Evolutionary conservation across 805 yeast genomes (phyloP), one percentile per base, ranked within the genome.

Genomic region (Suhomyces canberraensis): DNA sequence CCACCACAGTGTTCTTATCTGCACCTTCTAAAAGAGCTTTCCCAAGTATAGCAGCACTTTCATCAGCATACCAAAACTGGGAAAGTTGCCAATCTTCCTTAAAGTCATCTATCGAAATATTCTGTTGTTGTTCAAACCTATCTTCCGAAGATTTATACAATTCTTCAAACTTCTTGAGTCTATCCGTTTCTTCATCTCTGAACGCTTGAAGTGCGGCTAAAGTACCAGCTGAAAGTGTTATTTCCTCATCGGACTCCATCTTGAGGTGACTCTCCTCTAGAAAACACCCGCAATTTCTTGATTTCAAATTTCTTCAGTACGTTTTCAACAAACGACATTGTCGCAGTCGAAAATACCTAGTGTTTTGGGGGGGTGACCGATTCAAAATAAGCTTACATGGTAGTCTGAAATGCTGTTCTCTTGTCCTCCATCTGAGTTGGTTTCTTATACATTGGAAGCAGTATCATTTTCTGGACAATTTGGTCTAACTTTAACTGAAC

Each of bases 61-160:
- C 61, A 42, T 87, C 90, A 39, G 73, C 65, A 54, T 87, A 89
- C 89, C 97, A 89, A 62, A 89, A 89, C 59, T 89, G 97, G 1
- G 95, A 87, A 25, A 90, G 69, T 53, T 87, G 93, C 97, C 97
- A 89, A 60, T 89, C 95, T 60, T 89, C 96, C 53, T 84, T 71
- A 58, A 89, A 89, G 25, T 78, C 69, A 36, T 81, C 86, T 60
- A 90, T 90, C 15, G 79, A 75, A 37, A 75, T 40, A 11, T 48
- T 37, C 20, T 37, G 36, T 11, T 21, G 39, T 47, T 34, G 60
- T 58, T 69, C 73, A 46, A 67, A 76, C 5, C 64, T 63, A 21
- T 75, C 71, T 46, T 84, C 88, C 8, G 90, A 85, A 36, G 67
- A 62, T 36, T 68, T 54, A 44, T 68, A 70, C 35, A 87, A 54